Percentiles rank a stretch among this genome's conserved stretches.
Evolutionary conservation across 192 early-diverging fungal genomes (phyloP).

Genomic region (Backusella luteola): DNA sequence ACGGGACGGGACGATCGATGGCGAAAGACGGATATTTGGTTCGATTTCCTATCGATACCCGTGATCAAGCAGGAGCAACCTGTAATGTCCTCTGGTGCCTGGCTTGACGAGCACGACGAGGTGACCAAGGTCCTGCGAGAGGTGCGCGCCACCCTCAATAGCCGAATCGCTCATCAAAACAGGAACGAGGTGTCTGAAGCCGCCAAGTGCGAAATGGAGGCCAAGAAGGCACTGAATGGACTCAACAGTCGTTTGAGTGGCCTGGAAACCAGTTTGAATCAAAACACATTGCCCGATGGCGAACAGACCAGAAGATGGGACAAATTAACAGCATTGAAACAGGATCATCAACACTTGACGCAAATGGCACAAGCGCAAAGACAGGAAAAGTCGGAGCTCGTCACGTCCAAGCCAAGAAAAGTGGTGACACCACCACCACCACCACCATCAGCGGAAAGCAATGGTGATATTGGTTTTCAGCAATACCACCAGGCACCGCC

Average conservation of each 20-base stretch:
- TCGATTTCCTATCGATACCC: constrained; percentile 72
- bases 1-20: constrained; percentile 72
- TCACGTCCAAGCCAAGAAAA: not conserved
- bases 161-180: constrained; percentile 65
- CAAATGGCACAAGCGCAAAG: constrained; percentile 52
- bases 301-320: constrained; percentile 78
- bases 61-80: constrained; percentile 35
- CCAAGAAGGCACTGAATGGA: constrained; percentile 61
- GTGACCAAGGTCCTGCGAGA: constrained; percentile 61
- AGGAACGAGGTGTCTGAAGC: constrained; percentile 73
- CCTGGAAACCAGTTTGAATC: constrained; percentile 52
- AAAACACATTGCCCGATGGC: constrained; percentile 51
- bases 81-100: constrained; percentile 65
- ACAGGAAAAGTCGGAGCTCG: not conserved
- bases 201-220: constrained; percentile 73
- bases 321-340: constrained; percentile 67
- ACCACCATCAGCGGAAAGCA: not conserved
- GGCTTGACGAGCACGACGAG: constrained; percentile 75
- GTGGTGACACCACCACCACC: not conserved
- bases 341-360: constrained; percentile 63
- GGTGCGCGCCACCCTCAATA: constrained; percentile 67
- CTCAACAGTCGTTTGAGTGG: constrained; percentile 43
- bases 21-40: constrained; percentile 70
- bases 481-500: not conserved
- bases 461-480: constrained; percentile 6